Conservation (phyloP, 1,139 yeast species). For the Blastobotrys malaysiensis region DNA sequence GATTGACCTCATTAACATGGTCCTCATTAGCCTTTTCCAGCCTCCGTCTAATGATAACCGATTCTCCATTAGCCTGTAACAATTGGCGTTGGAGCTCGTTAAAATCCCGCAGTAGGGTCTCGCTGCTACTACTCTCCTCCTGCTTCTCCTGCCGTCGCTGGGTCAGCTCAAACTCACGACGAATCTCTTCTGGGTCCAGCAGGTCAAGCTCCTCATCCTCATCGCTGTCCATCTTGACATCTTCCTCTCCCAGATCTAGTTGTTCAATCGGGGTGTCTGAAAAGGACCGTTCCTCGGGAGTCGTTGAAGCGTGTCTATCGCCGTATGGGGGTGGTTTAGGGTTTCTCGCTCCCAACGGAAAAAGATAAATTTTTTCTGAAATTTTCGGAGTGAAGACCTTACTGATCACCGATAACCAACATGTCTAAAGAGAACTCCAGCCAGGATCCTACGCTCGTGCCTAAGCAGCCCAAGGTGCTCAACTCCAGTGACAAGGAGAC, state of each 20-base stretch:
- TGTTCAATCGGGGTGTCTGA: neutral
- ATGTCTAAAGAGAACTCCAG: neutral
- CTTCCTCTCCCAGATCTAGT: neutral
- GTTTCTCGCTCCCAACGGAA: neutral
- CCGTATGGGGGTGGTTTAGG: neutral
- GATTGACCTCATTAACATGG: constrained; percentile 41
- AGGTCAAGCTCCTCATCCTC: constrained; percentile 4
- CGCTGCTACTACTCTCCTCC: neutral
- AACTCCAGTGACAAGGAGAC: constrained; percentile 78
- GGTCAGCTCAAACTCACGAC: neutral
- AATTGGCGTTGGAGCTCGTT: constrained; percentile 11
- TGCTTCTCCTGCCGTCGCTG: neutral
- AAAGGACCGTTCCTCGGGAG: neutral
- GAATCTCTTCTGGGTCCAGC: constrained; percentile 1
- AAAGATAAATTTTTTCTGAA: neutral
- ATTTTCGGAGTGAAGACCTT: neutral
- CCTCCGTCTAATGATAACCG: constrained; percentile 66
- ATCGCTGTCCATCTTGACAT: constrained; percentile 1
- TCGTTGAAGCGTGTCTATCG: neutral
- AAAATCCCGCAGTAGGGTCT: constrained; percentile 2
- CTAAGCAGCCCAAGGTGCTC: constrained; percentile 76
- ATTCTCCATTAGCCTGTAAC: constrained; percentile 49
- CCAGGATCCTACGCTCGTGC: constrained; percentile 45
- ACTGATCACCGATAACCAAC: neutral
- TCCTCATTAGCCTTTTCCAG: constrained; percentile 45